Evolutionary conservation across 2,329 filamentous ascomycete genomes (phyloP), one percentile per base, ranked within the genome.

Genomic region (Ilyonectria sp.): DNA sequence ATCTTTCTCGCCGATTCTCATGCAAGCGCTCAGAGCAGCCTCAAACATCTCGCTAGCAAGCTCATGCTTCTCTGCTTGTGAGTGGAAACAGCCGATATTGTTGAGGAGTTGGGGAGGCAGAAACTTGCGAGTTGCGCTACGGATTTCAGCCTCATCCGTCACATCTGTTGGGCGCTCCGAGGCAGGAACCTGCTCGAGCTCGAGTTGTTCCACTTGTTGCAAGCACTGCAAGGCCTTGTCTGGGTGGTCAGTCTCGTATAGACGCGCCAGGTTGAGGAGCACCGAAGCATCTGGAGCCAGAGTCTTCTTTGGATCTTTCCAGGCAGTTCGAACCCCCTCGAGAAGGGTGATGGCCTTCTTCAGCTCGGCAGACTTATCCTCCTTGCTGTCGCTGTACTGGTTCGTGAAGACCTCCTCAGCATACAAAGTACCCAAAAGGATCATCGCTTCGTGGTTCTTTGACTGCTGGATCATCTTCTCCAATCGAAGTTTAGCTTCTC

Each of bases 41-140:
- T 99, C 94, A 78, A 98, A 99, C 82, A 97, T 88, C 57, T 95
- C 92, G 71, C 93, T 92, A 23, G 96, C 95, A 68, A 90, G 86
- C 21, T 92, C 90, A 70, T 93, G 91, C 77, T 94, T 94, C 75
- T 97, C 94, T 2, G 91, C 88, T 78, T 97, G 94, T 73, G 94
- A 98, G 73, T 97, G 90, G 82, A 98, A 98, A 80, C 95, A 98
- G 6, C 94, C 96, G 78, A 98, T 97, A 79, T 99, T 99, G 85
- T 98, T 99, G 49, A 99, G 87, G 2, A 98, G 86, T 77, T 97
- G 94, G 4, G 96, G 96, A 1, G 95, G 93, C 1, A 99, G 85
- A 65, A 92, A 86, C 77, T 95, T 93, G 60, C 94, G 91, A 31
- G 97, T 85, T 17, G 87, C 85, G 23, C 84, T 84, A 62, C 88